A percentile compares a stretch with the other conserved stretches of the same genome.
phyloP scores from a whole-genome alignment of 2,329 filamentous ascomycete species.

The Ascochyta koolunga region DNA sequence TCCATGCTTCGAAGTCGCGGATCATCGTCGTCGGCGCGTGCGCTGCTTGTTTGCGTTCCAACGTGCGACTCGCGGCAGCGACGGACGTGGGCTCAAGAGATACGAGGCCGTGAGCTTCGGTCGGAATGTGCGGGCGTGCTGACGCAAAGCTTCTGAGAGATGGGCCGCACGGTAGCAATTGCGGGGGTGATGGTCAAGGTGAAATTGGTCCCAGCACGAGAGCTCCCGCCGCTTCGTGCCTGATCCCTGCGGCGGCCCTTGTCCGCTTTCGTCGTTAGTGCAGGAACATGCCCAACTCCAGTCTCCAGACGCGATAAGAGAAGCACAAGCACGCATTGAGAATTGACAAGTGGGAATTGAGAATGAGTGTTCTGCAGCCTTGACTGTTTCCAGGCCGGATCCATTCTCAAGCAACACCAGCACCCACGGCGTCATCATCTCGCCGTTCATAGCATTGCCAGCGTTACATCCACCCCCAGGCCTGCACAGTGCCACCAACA shows the following conservation, averaged over 20 bases:
- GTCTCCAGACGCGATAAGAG: slow-evolving; percentile 1
- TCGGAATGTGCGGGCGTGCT: background rate
- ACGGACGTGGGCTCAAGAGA: background rate
- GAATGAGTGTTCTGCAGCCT: no score
- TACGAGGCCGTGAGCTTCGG: background rate
- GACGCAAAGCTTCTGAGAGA: background rate
- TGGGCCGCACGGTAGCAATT: slow-evolving; percentile 5
- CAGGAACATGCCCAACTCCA: slow-evolving; percentile 7
- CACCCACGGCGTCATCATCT: no score
- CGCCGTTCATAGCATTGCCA: no score
- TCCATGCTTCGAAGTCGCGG: slow-evolving; percentile 63
- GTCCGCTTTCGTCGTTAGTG: slow-evolving; percentile 10
- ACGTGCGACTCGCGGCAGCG: background rate
- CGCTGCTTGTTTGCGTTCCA: slow-evolving; percentile 6
- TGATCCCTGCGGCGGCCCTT: slow-evolving; percentile 9
- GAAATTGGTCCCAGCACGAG: slow-evolving; percentile 16
- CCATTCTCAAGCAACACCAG: no score
- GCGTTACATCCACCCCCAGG: no score
- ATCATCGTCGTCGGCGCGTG: slow-evolving; percentile 47
- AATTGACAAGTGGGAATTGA: no score
- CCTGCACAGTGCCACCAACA: background rate
- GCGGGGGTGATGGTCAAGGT: slow-evolving; percentile 13
- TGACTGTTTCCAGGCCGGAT: background rate
- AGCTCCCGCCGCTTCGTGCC: slow-evolving; percentile 13
- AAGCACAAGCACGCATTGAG: background rate